phyloP scores from a whole-genome alignment of 1,139 yeast genomes.

The Pichia inconspicua region DNA sequence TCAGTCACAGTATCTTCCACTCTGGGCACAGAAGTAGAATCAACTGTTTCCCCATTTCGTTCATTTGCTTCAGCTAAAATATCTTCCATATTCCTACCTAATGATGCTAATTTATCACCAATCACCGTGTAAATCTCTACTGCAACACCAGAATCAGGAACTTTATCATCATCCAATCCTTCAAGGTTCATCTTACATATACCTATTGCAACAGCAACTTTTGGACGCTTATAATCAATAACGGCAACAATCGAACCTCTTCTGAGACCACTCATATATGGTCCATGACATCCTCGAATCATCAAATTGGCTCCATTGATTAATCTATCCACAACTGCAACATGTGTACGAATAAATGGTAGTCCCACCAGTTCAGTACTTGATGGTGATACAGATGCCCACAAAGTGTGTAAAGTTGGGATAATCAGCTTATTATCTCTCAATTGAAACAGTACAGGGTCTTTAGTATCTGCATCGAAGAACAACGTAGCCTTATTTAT shows the following conservation, averaged over 20 bases:
- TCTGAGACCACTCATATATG: constrained; percentile 46
- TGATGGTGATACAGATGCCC: constrained; percentile 38
- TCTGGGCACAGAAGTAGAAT: background rate
- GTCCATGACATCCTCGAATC: constrained; percentile 85
- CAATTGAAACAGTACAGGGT: constrained; percentile 66
- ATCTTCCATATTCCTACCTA: constrained; percentile 29
- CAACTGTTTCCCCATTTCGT: background rate
- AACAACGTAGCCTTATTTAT: constrained; percentile 57
- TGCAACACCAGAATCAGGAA: constrained; percentile 54
- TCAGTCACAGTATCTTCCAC: background rate
- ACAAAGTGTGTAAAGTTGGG: constrained; percentile 68
- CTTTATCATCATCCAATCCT: constrained; percentile 21
- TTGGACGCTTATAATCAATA: constrained; percentile 52
- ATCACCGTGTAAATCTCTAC: constrained; percentile 50
- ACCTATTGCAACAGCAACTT: constrained; percentile 72
- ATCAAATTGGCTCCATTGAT: constrained; percentile 81
- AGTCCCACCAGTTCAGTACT: constrained; percentile 20
- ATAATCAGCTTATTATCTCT: constrained; percentile 44
- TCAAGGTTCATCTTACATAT: constrained; percentile 46
- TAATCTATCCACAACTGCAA: constrained; percentile 56
- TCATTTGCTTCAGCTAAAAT: constrained; percentile 3
- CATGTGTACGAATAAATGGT: constrained; percentile 66
- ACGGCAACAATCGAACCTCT: constrained; percentile 64
- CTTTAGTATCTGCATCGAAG: constrained; percentile 47
- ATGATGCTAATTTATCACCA: constrained; percentile 45